Percentiles rank a stretch among this genome's conserved stretches.
phyloP scores from a whole-genome alignment of 2,329 filamentous ascomycete species.

The Alternaria arborescens region DNA sequence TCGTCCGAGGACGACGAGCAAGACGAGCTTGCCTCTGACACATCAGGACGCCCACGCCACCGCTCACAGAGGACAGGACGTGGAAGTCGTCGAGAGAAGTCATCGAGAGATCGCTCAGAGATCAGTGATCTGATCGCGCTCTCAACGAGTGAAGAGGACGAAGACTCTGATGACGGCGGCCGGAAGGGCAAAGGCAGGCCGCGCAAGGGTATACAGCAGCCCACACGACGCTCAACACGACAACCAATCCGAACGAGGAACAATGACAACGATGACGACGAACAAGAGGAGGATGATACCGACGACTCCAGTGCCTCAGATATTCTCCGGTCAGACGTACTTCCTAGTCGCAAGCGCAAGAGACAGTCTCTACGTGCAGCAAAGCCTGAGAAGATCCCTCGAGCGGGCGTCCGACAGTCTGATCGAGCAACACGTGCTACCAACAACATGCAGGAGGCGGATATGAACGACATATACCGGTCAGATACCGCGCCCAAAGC shows the following conservation, averaged over 20 bases:
- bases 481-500: conserved; percentile 53
- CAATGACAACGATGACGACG: conserved; percentile 34
- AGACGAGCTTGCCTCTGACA: conserved; percentile 21
- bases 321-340: conserved; percentile 54
- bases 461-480: conserved; percentile 66
- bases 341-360: conserved; percentile 52
- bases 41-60: conserved; percentile 25
- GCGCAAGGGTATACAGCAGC: conserved; percentile 29
- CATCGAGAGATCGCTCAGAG: conserved; percentile 28
- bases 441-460: conserved; percentile 62
- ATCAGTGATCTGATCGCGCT: conserved; percentile 22
- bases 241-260: conserved; percentile 19
- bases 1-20: conserved; percentile 42
- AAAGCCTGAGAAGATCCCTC: conserved; percentile 29
- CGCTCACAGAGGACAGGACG: conserved; percentile 20
- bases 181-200: conserved; percentile 26
- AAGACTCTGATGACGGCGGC: conserved; percentile 23
- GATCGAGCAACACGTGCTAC: conserved; percentile 56
- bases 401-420: conserved; percentile 53
- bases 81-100: conserved; percentile 12
- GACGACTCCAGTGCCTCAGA: conserved; percentile 40
- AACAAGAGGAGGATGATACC: conserved; percentile 38
- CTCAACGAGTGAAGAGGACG: conserved; percentile 36
- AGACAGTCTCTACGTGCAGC: conserved; percentile 23
- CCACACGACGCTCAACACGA: conserved; percentile 43